Conservation (phyloP, 176 grass and related monocot species). For the Saccharum officinarum region DNA sequence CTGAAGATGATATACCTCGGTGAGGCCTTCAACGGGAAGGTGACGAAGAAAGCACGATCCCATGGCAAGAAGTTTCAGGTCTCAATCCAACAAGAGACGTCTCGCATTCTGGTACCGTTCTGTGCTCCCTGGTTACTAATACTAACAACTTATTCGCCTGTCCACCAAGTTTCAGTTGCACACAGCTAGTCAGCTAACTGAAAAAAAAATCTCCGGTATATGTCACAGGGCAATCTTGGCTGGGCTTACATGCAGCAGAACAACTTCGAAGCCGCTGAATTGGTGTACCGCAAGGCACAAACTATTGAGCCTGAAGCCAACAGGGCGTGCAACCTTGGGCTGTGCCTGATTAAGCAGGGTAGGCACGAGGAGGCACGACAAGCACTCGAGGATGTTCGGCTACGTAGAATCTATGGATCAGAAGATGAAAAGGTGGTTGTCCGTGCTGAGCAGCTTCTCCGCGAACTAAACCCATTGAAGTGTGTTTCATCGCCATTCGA, state of each 20-base stretch:
- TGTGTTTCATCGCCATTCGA: constrained; percentile 19
- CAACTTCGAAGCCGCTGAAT: constrained; percentile 67
- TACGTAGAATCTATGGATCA: constrained; percentile 36
- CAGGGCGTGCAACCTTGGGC: constrained; percentile 80
- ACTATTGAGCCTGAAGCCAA: constrained; percentile 80
- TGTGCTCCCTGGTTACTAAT: not conserved
- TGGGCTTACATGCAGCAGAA: constrained; percentile 97
- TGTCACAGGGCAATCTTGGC: constrained; percentile 82
- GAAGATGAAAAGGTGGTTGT: constrained; percentile 56
- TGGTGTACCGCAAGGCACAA: constrained; percentile 78
- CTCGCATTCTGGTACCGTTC: constrained; percentile 65
- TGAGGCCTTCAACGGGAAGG: constrained; percentile 86
- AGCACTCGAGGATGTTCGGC: constrained; percentile 47
- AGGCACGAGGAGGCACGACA: constrained; percentile 47
- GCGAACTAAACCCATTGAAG: constrained; percentile 31
- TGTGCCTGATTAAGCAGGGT: constrained; percentile 75
- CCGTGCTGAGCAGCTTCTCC: constrained; percentile 64
- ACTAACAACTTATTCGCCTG: not conserved
- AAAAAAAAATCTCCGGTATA: not conserved
- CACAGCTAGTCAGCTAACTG: not conserved
- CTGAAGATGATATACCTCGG: constrained; percentile 81
- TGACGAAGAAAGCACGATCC: constrained; percentile 85
- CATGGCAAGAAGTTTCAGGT: constrained; percentile 99
- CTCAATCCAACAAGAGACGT: constrained; percentile 83
- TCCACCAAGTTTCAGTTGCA: not conserved